Conservation (phyloP, 140 eudicot genomes). For the Senecio squalidus region DNA sequence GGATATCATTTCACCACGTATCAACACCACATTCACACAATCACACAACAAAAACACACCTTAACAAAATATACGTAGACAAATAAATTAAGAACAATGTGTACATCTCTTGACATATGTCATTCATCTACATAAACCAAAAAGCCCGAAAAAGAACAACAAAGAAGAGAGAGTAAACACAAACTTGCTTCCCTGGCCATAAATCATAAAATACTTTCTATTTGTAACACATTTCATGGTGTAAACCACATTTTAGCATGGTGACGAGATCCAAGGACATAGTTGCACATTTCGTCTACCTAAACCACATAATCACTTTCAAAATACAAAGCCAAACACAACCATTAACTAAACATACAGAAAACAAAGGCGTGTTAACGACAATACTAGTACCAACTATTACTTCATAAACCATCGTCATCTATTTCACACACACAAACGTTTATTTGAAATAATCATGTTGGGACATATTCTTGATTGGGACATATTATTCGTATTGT, state of each 20-base stretch:
- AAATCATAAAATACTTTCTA: not conserved
- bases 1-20: not conserved
- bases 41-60: not conserved
- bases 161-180: not conserved
- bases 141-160: not conserved
- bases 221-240: not conserved
- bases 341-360: not conserved
- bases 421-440: not conserved
- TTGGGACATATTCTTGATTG: no score
- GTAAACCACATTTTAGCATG: not conserved
- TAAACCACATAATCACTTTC: not conserved
- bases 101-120: not conserved
- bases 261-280: not conserved
- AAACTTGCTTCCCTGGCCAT: not conserved
- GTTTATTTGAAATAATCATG: no score
- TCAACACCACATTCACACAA: not conserved
- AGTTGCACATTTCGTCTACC: not conserved
- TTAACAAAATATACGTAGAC: not conserved
- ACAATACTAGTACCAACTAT: not conserved
- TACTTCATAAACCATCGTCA: not conserved
- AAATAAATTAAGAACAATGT: not conserved
- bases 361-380: not conserved
- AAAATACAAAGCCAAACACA: no score
- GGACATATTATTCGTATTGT: no score
- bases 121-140: no score